Evolutionary conservation across 768 basidiomycete species (phyloP), one percentile per base, ranked within the genome.

Genomic region (Rhodosporidiobolus odoratus): DNA sequence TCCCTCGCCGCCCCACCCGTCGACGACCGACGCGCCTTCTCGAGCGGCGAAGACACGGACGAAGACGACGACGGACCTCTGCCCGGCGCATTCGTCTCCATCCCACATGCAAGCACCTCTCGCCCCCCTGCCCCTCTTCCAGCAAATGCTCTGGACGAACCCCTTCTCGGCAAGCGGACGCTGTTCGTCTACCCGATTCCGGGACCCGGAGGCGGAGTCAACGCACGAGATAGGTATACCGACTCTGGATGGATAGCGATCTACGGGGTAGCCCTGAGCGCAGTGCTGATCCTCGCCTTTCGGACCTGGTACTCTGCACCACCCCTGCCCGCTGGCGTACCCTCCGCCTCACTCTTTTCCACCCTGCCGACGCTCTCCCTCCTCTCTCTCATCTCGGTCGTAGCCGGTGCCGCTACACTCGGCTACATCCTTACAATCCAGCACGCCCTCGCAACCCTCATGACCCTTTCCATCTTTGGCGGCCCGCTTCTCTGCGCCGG

Each of bases 211-310:
- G 23, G 34, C 37, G 58, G 65, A 23, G 41, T 13, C 7, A 56
- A 54, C 17, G 43, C 59, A 0, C 47, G 27, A 6, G 45, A 21
- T 38, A 9, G 25, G 38, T 74, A 67, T 62, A 50, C 62, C 6
- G 68, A 74, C 54, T 57, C 68, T 32, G 17, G 12, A 2, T 74
- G 73, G 73, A 70, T 74, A 54, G 69, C 21, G 19, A 59, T 60
- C n/a, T 74, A 74, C 54, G 73, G 68, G 19, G 27, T 34, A 19
- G 27, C n/a, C 21, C 21, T 67, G 45, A 25, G 53, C 21, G 37
- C 30, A 19, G 62, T 63, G 25, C 2, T 52, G 30, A 34, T 34
- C 2, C 30, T 74, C 38, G 61, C 40, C 8, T 3, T 69, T 25
- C 35, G 59, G 13, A 58, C 62, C 6, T 74, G 62, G 66, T 56